A percentile compares a stretch with the other conserved stretches of the same genome.
These are phyloP conservation scores for Sanghuangporus sanghuang DNA, from an alignment of 1,284 basidiomycete species.

Conservation along the genomic window DNA sequence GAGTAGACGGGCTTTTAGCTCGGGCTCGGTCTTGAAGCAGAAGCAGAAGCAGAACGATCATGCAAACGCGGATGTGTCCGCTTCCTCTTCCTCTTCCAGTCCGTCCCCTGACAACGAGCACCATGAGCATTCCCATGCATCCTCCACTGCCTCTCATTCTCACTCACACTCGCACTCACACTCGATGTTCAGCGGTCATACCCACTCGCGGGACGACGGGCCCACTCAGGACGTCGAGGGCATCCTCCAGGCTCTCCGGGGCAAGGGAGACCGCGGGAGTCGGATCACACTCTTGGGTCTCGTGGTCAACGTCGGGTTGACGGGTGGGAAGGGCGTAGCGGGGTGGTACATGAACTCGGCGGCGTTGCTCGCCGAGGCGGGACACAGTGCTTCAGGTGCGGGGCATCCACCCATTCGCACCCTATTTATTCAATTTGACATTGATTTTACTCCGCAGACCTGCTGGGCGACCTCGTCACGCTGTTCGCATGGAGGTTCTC, in stretches of 20 bases:
- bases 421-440: neutral
- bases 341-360: constrained; percentile 89
- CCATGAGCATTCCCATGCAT: neutral
- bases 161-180: constrained; percentile 27
- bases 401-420: constrained; percentile 27
- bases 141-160: neutral
- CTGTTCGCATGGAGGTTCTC: constrained; percentile 90
- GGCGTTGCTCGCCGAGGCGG: constrained; percentile 90
- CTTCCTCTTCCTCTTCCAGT: no score
- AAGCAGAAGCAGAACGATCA: neutral
- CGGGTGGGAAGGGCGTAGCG: constrained; percentile 78
- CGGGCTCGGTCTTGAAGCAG: neutral
- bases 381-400: constrained; percentile 84
- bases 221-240: constrained; percentile 67
- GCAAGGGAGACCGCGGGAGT: constrained; percentile 75
- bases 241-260: constrained; percentile 66
- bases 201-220: constrained; percentile 43
- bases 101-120: neutral
- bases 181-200: constrained; percentile 42
- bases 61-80: neutral
- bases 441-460: constrained; percentile 41
- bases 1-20: neutral
- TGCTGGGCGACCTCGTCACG: constrained; percentile 90
- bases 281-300: constrained; percentile 84
- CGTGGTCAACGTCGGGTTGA: constrained; percentile 81